Evolutionary conservation across 1,284 basidiomycete species (phyloP), one percentile per base, ranked within the genome.

Genomic region (Chiua sp.): DNA sequence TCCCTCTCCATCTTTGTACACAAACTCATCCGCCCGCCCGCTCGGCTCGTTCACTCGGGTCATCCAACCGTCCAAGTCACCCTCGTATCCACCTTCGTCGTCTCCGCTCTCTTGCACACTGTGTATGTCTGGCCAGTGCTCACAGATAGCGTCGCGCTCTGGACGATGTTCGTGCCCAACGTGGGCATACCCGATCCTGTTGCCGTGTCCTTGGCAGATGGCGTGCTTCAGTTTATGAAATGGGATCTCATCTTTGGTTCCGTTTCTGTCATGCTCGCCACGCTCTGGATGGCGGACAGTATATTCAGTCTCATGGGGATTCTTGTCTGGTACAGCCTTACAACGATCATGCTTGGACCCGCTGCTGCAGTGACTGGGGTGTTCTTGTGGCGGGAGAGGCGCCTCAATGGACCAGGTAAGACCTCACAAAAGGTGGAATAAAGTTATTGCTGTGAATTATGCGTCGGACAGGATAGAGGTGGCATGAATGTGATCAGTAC

Each of bases 231-330:
- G 52, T 75, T 83, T 48, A 67, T 84, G 48, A 78, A 81, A 60
- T 85, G 81, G 81, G 80, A 85, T 58, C 55, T 68, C 11, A 55
- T 71, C 10, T 72, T 83, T 28, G 72, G 72, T 1, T 67, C 76
- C 28, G 62, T 62, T 22, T 73, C 80, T 4, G 69, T 74, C 18
- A 60, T 78, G 22, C 54, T 82, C 2, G 77, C 73, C 3, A 73
- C 78, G 2, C 62, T 83, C 11, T 85, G 82, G 81, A 80, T 81
- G 57, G 75, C 76, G 7, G 61, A 64, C 8, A 60, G 47, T 46
- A 1, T 55, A 4, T 6, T 51, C 54, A 54, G 65, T 66, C 26
- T 67, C n/a, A 56, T 60, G 18, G 66, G 74, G 37, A 56, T 75
- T 6, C 16, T 76, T 26, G 61, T 70, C 22, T 83, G 81, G 82